A percentile compares a stretch with the other conserved stretches of the same genome.
Evolutionary conservation across 257 asterid genomes (phyloP).

Genomic region (Petunia secreta): DNA sequence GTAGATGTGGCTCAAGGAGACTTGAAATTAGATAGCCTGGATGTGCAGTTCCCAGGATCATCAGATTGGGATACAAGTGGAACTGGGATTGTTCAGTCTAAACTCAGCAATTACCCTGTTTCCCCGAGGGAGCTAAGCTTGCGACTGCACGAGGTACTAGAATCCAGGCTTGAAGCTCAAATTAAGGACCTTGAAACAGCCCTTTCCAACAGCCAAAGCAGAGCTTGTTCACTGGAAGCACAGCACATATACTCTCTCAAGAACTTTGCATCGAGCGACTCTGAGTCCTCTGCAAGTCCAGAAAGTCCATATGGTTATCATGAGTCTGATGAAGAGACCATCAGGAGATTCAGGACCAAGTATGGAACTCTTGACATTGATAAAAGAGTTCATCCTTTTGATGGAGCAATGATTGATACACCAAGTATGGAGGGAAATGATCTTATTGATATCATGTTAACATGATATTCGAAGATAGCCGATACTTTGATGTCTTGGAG

Average conservation of each 20-base stretch:
- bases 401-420: background rate
- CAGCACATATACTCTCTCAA: slow-evolving; percentile 26
- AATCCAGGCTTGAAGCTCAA: slow-evolving; percentile 58
- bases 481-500: background rate
- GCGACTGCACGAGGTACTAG: slow-evolving; percentile 63
- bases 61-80: slow-evolving; percentile 36
- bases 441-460: background rate
- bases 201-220: slow-evolving; percentile 37
- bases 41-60: slow-evolving; percentile 21
- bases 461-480: background rate
- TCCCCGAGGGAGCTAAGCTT: slow-evolving; percentile 64
- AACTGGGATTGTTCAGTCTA: slow-evolving; percentile 28
- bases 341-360: background rate
- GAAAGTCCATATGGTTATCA: slow-evolving; percentile 31
- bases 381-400: background rate
- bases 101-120: slow-evolving; percentile 58
- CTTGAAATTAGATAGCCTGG: slow-evolving; percentile 34
- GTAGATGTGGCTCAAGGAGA: slow-evolving; percentile 48
- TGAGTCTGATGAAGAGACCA: slow-evolving; percentile 23
- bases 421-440: slow-evolving; percentile 19
- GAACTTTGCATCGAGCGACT: slow-evolving; percentile 34
- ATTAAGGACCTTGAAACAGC: slow-evolving; percentile 63
- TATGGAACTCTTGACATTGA: slow-evolving; percentile 15
- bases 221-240: slow-evolving; percentile 35
- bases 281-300: slow-evolving; percentile 40